These are phyloP conservation scores for Mycena alexandri DNA, from an alignment of 768 basidiomycete genomes.

Conservation along the genomic window DNA sequence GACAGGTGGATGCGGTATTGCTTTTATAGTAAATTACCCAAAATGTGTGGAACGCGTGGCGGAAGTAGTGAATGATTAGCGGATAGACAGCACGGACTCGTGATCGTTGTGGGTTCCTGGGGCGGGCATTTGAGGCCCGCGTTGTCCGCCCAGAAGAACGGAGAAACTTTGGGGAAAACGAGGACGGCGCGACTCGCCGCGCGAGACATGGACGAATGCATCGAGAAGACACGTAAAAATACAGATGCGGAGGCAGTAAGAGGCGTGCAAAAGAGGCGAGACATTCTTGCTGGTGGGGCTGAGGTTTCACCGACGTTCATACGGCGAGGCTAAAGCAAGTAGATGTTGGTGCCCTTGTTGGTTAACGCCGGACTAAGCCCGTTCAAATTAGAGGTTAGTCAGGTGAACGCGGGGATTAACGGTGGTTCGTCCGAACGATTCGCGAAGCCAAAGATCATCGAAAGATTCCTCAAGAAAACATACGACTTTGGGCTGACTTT, in stretches of 20 bases:
- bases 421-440: too few relatives aligned
- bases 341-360: neutral
- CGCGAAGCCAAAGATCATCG: too few relatives aligned
- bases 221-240: slow-evolving; percentile 12
- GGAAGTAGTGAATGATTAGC: slow-evolving; percentile 26
- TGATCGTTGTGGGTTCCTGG: slow-evolving; percentile 23
- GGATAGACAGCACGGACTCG: slow-evolving; percentile 25
- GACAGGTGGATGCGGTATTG: neutral
- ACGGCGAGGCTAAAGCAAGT: slow-evolving; percentile 8
- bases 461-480: too few relatives aligned
- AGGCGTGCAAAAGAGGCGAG: neutral
- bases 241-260: slow-evolving; percentile 27
- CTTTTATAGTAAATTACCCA: slow-evolving; percentile 29
- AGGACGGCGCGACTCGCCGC: too few relatives aligned
- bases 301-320: slow-evolving; percentile 31
- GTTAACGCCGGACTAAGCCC: slow-evolving; percentile 7
- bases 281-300: neutral
- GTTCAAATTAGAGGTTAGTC: slow-evolving; percentile 24
- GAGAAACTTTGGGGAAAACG: slow-evolving; percentile 31
- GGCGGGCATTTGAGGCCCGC: slow-evolving; percentile 11
- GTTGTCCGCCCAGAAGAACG: slow-evolving; percentile 14
- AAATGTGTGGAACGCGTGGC: slow-evolving; percentile 20
- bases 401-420: slow-evolving; percentile 6
- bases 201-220: neutral
- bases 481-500: too few relatives aligned